Percentiles rank a stretch among this genome's conserved stretches.
phyloP scores from a whole-genome alignment of 495 filamentous ascomycete genomes.

The Tuber magnatum region DNA sequence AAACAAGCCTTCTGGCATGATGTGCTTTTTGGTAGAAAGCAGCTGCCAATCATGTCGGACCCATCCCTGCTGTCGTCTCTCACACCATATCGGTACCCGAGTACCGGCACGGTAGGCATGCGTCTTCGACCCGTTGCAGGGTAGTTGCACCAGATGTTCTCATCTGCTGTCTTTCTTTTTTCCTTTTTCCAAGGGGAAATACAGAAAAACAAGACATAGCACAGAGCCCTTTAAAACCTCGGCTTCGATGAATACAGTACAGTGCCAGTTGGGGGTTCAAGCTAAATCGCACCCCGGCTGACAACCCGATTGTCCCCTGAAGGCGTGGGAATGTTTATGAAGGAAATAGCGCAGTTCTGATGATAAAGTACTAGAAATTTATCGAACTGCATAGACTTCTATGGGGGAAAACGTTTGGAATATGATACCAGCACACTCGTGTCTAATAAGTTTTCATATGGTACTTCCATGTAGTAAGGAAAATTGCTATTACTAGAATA shows the following conservation, averaged over 20 bases:
- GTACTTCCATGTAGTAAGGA: no score
- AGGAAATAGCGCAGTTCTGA: neutral
- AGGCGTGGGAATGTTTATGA: neutral
- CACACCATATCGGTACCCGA: neutral
- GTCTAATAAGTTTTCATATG: no score
- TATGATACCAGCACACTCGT: neutral
- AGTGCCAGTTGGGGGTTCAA: neutral
- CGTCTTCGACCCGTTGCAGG: neutral
- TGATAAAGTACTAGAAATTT: neutral
- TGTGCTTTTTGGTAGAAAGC: neutral
- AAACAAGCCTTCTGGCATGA: neutral
- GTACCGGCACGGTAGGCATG: neutral
- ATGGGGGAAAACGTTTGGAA: neutral
- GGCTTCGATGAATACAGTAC: neutral
- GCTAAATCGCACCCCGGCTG: neutral
- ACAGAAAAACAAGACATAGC: neutral
- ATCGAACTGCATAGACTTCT: neutral
- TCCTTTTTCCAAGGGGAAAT: neutral
- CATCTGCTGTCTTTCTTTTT: neutral
- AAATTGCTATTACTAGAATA: no score
- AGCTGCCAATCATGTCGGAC: neutral
- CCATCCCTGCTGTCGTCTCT: neutral
- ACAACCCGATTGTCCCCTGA: neutral
- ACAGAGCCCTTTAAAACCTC: neutral
- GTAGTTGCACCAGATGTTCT: neutral